Conservation (phyloP, 2,329 filamentous ascomycete genomes). For the Chalaropsis thielavioides region DNA sequence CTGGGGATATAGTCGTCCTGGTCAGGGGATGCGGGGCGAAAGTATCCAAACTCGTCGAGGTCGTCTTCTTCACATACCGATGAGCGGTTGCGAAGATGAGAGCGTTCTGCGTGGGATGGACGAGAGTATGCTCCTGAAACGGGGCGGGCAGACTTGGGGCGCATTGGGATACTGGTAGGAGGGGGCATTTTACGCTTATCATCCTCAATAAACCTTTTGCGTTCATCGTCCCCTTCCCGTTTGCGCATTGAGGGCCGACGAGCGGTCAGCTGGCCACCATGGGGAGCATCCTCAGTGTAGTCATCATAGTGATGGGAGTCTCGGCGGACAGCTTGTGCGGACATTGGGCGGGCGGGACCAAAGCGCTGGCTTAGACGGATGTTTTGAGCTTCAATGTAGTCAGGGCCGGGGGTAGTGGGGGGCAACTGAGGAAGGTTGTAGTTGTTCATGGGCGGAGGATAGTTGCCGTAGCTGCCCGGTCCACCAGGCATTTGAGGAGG, state of each 20-base stretch:
- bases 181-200: slow-evolving; percentile 16
- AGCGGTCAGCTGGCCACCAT: slow-evolving; percentile 3
- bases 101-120: slow-evolving; percentile 9
- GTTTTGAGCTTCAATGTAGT: slow-evolving; percentile 11
- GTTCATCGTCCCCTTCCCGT: slow-evolving; percentile 11
- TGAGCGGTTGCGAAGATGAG: slow-evolving; percentile 9
- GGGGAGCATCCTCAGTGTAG: slow-evolving; percentile 1
- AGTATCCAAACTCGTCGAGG: slow-evolving; percentile 2
- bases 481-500: slow-evolving; percentile 1
- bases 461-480: slow-evolving; percentile 4
- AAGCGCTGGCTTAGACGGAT: slow-evolving; percentile 11
- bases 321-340: slow-evolving; percentile 9
- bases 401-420: neutral
- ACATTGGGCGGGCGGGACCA: slow-evolving; percentile 11
- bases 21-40: neutral
- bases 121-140: slow-evolving; percentile 9
- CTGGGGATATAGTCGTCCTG: slow-evolving; percentile 12
- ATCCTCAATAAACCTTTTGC: slow-evolving; percentile 12
- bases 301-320: slow-evolving; percentile 15
- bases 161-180: neutral
- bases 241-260: slow-evolving; percentile 13
- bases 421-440: slow-evolving; percentile 11
- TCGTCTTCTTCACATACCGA: slow-evolving; percentile 11
- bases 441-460: slow-evolving; percentile 11
- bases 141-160: slow-evolving; percentile 16